Evolutionary conservation across 2,329 filamentous ascomycete genomes (phyloP).

Genomic region (Lasiodiplodia sp.): DNA sequence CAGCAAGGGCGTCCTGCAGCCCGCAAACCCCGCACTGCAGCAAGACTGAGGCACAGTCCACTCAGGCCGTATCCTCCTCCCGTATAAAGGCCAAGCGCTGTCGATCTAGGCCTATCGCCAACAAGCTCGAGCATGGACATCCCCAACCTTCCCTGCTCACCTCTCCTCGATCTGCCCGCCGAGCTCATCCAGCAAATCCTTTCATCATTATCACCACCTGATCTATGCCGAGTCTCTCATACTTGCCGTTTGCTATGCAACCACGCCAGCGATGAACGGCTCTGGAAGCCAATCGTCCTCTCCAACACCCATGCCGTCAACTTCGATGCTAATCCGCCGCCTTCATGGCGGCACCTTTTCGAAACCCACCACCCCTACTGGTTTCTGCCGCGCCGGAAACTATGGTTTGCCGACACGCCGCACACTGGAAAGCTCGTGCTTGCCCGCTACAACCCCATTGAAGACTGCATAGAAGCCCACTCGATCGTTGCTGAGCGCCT

Average conservation of each 20-base stretch:
- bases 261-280: constrained; percentile 69
- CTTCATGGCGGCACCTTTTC: constrained; percentile 75
- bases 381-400: constrained; percentile 80
- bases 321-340: constrained; percentile 61
- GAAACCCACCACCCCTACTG: constrained; percentile 78
- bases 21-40: constrained; percentile 10
- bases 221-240: constrained; percentile 66
- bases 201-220: constrained; percentile 67
- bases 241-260: constrained; percentile 67
- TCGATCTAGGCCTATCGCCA: constrained; percentile 23
- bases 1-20: background rate
- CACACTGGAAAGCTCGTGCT: constrained; percentile 78
- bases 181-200: constrained; percentile 81
- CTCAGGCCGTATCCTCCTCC: constrained; percentile 13
- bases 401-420: constrained; percentile 84
- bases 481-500: constrained; percentile 64
- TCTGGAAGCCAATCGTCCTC: constrained; percentile 77
- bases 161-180: constrained; percentile 67
- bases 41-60: constrained; percentile 20
- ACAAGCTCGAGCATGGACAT: constrained; percentile 10
- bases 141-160: constrained; percentile 31
- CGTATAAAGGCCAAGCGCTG: constrained; percentile 17
- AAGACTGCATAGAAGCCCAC: constrained; percentile 82
- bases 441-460: constrained; percentile 75
- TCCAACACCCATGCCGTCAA: constrained; percentile 63